These are phyloP conservation scores for Cyclostephanos tholiformis DNA, from an alignment of 108 stramenopile genomes.

Conservation along the genomic window DNA sequence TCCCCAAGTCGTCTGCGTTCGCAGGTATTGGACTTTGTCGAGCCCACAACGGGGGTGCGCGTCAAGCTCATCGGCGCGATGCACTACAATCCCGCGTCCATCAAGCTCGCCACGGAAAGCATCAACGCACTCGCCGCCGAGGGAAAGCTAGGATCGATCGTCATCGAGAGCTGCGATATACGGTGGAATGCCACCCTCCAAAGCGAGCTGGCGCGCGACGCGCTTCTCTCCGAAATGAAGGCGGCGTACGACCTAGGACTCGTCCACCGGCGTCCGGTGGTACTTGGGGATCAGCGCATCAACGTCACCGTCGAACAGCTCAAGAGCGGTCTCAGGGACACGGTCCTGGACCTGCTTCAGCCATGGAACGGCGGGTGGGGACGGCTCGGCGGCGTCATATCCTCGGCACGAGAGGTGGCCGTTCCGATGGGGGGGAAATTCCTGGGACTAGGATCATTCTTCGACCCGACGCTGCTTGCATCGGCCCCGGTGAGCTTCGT, in stretches of 20 bases:
- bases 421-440: slow-evolving; percentile 48
- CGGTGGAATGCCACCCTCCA: slow-evolving; percentile 68
- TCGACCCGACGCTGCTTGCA: slow-evolving; percentile 56
- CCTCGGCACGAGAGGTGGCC: slow-evolving; percentile 43
- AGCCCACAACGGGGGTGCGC: slow-evolving; percentile 55
- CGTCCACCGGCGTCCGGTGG: slow-evolving; percentile 55
- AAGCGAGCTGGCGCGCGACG: slow-evolving; percentile 37
- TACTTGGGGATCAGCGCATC: slow-evolving; percentile 70
- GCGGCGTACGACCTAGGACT: slow-evolving; percentile 60
- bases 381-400: slow-evolving; percentile 39
- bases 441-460: slow-evolving; percentile 55
- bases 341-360: slow-evolving; percentile 39
- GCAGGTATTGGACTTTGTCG: slow-evolving; percentile 62
- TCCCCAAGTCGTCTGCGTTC: slow-evolving; percentile 16
- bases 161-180: slow-evolving; percentile 67
- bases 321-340: slow-evolving; percentile 49
- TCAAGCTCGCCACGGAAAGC: slow-evolving; percentile 48
- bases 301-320: slow-evolving; percentile 57
- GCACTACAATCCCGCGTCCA: slow-evolving; percentile 65
- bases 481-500: slow-evolving; percentile 57
- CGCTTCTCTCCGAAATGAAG: slow-evolving; percentile 63
- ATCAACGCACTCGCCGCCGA: slow-evolving; percentile 45
- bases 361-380: slow-evolving; percentile 58
- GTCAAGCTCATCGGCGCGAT: slow-evolving; percentile 61
- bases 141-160: slow-evolving; percentile 54